Conservation (phyloP, 1,284 basidiomycete species). For the Bondarzewia mesenterica region DNA sequence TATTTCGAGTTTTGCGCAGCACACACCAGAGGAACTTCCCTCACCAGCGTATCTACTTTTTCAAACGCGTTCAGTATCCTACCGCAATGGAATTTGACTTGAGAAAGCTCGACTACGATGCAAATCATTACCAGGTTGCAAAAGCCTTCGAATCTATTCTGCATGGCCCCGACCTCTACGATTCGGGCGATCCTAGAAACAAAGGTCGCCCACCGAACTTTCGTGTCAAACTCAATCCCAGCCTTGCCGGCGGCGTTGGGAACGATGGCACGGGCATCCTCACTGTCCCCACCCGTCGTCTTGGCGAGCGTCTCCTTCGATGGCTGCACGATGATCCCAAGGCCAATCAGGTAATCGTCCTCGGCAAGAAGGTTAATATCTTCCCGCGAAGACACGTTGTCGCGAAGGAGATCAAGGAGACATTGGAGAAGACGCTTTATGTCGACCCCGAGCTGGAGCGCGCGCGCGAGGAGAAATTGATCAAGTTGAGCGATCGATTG, state of each 20-base stretch:
- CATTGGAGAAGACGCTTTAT: slow-evolving; percentile 12
- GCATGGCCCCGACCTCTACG: slow-evolving; percentile 11
- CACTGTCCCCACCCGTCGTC: slow-evolving; percentile 1
- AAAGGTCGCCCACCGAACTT: slow-evolving; percentile 15
- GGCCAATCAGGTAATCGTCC: slow-evolving; percentile 5
- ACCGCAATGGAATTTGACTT: slow-evolving; percentile 14
- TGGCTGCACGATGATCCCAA: slow-evolving; percentile 8
- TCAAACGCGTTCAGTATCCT: not conserved
- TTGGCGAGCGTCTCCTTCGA: slow-evolving; percentile 6
- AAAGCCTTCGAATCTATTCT: slow-evolving; percentile 12
- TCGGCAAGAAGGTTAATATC: not conserved
- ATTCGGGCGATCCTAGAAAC: slow-evolving; percentile 2
- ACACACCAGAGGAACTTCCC: too few relatives aligned
- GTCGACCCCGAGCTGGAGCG: slow-evolving; percentile 11
- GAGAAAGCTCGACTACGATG: slow-evolving; percentile 6
- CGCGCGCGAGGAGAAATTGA: slow-evolving; percentile 22
- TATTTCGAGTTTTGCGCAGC: too few relatives aligned
- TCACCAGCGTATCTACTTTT: too few relatives aligned
- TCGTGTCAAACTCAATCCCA: slow-evolving; percentile 9
- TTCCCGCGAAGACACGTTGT: not conserved
- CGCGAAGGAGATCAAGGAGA: not conserved
- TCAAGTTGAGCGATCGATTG: slow-evolving; percentile 30
- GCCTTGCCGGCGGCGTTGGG: slow-evolving; percentile 7
- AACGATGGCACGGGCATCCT: slow-evolving; percentile 14
- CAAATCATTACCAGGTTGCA: slow-evolving; percentile 13